phyloP scores from a whole-genome alignment of 306 rosid genomes.

The Pterocarpus macrocarpus region DNA sequence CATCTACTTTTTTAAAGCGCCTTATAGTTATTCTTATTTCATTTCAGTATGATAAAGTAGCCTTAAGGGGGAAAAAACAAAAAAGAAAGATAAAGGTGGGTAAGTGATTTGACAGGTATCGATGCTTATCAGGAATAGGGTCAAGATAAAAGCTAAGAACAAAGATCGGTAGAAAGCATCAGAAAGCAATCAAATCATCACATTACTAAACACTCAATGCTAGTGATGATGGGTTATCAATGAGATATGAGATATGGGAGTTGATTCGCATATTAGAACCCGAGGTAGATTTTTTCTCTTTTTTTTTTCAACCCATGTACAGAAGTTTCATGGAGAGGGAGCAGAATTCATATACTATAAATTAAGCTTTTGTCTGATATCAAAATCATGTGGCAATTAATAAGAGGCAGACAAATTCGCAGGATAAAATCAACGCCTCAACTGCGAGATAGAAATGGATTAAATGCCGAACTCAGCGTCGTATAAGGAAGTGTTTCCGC shows the following conservation, averaged over 20 bases:
- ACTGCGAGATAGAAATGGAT: too few species aligned
- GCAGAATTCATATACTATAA: too few species aligned
- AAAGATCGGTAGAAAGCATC: not conserved
- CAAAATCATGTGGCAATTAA: too few species aligned
- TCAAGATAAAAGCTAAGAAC: not conserved
- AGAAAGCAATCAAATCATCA: slow-evolving; percentile 4
- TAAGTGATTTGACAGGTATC: not conserved
- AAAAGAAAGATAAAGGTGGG: not conserved
- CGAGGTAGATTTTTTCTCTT: not conserved
- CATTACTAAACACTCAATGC: not conserved
- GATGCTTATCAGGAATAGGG: slow-evolving; percentile 9
- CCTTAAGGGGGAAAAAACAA: not conserved
- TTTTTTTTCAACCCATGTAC: too few species aligned
- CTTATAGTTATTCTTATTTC: too few species aligned
- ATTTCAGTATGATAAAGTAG: too few species aligned
- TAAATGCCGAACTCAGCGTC: not conserved
- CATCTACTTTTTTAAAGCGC: not conserved
- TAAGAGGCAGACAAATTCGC: too few species aligned
- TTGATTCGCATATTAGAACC: not conserved
- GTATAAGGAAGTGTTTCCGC: not conserved
- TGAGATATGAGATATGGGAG: not conserved
- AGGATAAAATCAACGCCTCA: too few species aligned
- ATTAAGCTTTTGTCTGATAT: too few species aligned
- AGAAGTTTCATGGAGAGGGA: too few species aligned
- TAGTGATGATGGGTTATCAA: not conserved